A percentile compares a stretch with the other conserved stretches of the same genome.
Conservation (phyloP, 2,329 filamentous ascomycete species). For the Fusarium sp. region DNA sequence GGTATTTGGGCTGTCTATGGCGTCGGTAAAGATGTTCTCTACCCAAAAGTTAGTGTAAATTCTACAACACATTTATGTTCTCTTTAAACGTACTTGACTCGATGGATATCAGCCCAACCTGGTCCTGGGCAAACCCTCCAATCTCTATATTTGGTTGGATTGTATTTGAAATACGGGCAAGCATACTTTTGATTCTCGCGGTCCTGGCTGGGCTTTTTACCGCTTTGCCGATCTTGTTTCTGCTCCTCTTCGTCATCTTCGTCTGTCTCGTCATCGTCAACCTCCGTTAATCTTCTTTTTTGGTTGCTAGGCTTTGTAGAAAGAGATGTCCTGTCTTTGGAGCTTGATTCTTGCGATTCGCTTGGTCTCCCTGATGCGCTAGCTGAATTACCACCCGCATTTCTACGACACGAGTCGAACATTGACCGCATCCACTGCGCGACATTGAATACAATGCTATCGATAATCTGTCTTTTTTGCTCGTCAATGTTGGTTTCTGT, state of each 20-base stretch:
- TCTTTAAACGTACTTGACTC: not conserved
- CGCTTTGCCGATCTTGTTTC: accelerated
- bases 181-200: not conserved
- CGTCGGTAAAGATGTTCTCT: not conserved
- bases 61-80: accelerated
- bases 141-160: not conserved
- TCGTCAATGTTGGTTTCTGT: no score
- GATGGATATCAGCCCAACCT: not conserved
- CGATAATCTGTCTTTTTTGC: no score
- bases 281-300: not conserved
- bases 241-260: not conserved
- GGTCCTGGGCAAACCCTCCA: not conserved
- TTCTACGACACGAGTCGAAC: no score
- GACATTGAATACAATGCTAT: no score
- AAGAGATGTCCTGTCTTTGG: not conserved
- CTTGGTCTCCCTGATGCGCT: no score
- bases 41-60: accelerated
- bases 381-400: no score
- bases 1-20: not conserved
- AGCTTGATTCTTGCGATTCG: no score
- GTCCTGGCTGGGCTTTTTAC: accelerated
- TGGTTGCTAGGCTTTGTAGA: accelerated
- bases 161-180: not conserved
- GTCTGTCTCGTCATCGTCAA: not conserved
- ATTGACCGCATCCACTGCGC: no score